Conservation (phyloP, 2,329 filamentous ascomycete species). For the Alternaria sp. region DNA sequence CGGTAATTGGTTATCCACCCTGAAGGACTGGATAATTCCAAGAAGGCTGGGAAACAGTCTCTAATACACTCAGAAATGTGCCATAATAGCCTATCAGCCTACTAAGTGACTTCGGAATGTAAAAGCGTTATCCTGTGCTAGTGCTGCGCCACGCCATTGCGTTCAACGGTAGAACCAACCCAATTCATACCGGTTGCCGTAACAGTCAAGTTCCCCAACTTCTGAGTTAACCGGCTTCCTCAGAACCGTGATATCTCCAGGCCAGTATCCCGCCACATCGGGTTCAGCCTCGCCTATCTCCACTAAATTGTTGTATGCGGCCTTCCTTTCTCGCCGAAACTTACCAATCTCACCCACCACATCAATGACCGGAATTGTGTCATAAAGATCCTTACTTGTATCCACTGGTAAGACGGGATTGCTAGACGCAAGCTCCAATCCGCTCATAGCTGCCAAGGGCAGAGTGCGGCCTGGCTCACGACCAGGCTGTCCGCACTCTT, state of each 20-base stretch:
- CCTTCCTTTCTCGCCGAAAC: constrained; percentile 61
- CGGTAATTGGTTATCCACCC: constrained; percentile 8
- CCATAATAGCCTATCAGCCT: background rate
- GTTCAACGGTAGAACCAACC: constrained; percentile 59
- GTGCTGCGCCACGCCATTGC: background rate
- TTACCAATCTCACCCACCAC: constrained; percentile 60
- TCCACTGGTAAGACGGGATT: constrained; percentile 14
- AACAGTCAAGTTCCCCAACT: constrained; percentile 55
- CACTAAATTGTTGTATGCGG: constrained; percentile 52
- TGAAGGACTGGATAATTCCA: background rate
- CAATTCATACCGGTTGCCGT: constrained; percentile 61
- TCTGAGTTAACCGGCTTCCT: constrained; percentile 50
- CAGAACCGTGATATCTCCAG: constrained; percentile 64
- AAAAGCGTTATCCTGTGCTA: background rate
- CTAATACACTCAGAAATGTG: background rate
- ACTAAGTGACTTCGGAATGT: background rate
- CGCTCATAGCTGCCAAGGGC: constrained; percentile 55
- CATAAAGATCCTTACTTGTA: constrained; percentile 1
- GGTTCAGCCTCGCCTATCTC: constrained; percentile 38
- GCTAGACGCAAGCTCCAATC: constrained; percentile 43
- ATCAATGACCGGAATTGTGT: constrained; percentile 47
- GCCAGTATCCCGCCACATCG: constrained; percentile 64
- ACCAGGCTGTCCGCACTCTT: constrained; percentile 60
- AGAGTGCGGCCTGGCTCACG: constrained; percentile 53
- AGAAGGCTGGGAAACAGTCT: background rate